These are phyloP conservation scores for Ottelia alismoides DNA, from an alignment of 106 monocot species.

Conservation along the genomic window DNA sequence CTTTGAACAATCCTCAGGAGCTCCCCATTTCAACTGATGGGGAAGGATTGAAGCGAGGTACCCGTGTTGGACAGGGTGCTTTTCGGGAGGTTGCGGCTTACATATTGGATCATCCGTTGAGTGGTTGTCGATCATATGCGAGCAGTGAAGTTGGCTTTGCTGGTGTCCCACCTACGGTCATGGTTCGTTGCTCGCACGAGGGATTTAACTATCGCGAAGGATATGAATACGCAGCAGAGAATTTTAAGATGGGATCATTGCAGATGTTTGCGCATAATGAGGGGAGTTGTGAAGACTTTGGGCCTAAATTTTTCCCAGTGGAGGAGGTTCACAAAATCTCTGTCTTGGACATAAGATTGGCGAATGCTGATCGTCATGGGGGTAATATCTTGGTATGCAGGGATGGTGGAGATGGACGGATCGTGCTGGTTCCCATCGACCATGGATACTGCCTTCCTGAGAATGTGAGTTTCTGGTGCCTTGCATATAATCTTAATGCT, in stretches of 20 bases:
- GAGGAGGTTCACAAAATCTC: too few relatives aligned
- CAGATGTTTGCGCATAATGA: too few relatives aligned
- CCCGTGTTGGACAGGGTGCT: constrained; percentile 49
- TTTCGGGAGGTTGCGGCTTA: constrained; percentile 55
- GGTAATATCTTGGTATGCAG: constrained; percentile 40
- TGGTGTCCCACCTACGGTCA: constrained; percentile 44
- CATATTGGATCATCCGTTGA: constrained; percentile 41
- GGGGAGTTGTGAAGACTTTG: too few relatives aligned
- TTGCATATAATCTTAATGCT: neutral
- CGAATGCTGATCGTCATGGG: too few relatives aligned
- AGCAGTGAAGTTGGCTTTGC: too few relatives aligned
- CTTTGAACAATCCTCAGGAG: constrained; percentile 38
- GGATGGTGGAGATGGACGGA: constrained; percentile 19
- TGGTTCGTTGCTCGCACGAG: too few relatives aligned
- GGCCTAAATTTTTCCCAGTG: too few relatives aligned
- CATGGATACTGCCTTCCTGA: too few relatives aligned
- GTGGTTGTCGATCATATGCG: constrained; percentile 19
- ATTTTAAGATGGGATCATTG: too few relatives aligned
- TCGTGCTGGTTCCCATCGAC: constrained; percentile 46
- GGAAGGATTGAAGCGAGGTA: constrained; percentile 51
- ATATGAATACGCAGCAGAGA: constrained; percentile 19
- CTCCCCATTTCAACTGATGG: constrained; percentile 42
- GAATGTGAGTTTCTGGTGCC: too few relatives aligned
- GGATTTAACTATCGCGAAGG: too few relatives aligned
- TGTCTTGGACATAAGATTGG: too few relatives aligned